phyloP scores from a whole-genome alignment of 176 grass and related monocot genomes.

The Cenchrus americanus region DNA sequence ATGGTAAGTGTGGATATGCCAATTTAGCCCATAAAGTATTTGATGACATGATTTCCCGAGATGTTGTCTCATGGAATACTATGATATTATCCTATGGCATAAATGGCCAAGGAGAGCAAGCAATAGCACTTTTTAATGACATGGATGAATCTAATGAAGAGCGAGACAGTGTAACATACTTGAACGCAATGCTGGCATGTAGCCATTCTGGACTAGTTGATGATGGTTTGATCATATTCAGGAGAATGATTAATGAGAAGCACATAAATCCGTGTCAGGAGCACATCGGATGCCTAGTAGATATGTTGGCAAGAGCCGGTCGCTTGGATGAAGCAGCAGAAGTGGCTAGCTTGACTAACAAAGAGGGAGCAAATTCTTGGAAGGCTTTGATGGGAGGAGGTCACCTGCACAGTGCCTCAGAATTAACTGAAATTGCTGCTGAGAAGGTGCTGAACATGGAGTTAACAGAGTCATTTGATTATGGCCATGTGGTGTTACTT shows the following conservation, averaged over 20 bases:
- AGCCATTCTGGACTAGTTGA: conserved; percentile 73
- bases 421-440: conserved; percentile 55
- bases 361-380: conserved; percentile 61
- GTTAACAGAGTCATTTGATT: conserved; percentile 44
- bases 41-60: conserved; percentile 59
- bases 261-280: conserved; percentile 43
- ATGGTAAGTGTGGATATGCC: conserved; percentile 75
- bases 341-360: conserved; percentile 48
- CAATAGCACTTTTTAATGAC: conserved; percentile 58
- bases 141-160: conserved; percentile 56
- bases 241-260: conserved; percentile 63
- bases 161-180: conserved; percentile 65
- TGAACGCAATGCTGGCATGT: conserved; percentile 70
- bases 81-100: conserved; percentile 77
- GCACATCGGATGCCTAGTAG: conserved; percentile 71
- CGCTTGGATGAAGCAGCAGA: conserved; percentile 60
- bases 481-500: conserved; percentile 70
- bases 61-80: conserved; percentile 71
- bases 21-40: conserved; percentile 59
- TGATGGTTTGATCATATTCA: conserved; percentile 58
- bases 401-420: conserved; percentile 53
- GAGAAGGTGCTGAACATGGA: conserved; percentile 55
- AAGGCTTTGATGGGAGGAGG: conserved; percentile 70
- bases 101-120: conserved; percentile 65
- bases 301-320: conserved; percentile 79